phyloP scores from a whole-genome alignment of 2,329 filamentous ascomycete genomes.

The Cercospora citrullina region DNA sequence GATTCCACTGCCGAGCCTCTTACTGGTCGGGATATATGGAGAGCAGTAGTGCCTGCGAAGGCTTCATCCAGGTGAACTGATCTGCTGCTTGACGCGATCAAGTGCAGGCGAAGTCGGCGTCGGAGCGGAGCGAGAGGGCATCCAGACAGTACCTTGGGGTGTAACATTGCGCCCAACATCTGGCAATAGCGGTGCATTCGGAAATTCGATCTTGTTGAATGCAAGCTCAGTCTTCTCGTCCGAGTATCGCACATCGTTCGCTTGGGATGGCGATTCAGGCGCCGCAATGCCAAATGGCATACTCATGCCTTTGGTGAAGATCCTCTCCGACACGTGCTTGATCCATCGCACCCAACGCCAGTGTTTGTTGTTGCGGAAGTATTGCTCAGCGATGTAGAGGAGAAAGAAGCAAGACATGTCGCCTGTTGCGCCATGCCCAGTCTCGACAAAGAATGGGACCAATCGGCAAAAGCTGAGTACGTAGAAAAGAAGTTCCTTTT shows the following conservation, averaged over 20 bases:
- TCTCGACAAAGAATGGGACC: slow-evolving; percentile 32
- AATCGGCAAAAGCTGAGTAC: slow-evolving; percentile 29
- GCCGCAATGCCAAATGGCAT: slow-evolving; percentile 11
- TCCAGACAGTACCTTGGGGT: slow-evolving; percentile 9
- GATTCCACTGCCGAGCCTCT: background rate
- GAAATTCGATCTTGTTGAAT: slow-evolving; percentile 9
- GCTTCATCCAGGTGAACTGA: background rate
- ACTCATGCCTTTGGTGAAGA: slow-evolving; percentile 17
- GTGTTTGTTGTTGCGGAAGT: slow-evolving; percentile 18
- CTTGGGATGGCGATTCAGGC: background rate
- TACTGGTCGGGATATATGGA: background rate
- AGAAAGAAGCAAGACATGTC: slow-evolving; percentile 35
- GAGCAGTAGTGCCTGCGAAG: too few species aligned
- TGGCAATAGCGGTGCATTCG: slow-evolving; percentile 3
- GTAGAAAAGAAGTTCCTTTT: slow-evolving; percentile 30
- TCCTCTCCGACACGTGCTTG: slow-evolving; percentile 5
- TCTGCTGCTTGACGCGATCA: background rate
- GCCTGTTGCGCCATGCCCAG: slow-evolving; percentile 26
- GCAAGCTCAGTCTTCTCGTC: slow-evolving; percentile 9
- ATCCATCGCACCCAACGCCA: slow-evolving; percentile 13
- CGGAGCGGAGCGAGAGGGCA: slow-evolving; percentile 3
- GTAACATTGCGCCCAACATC: slow-evolving; percentile 12
- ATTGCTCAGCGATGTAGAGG: slow-evolving; percentile 24
- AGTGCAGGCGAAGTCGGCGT: background rate
- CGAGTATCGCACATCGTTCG: background rate